phyloP scores from a whole-genome alignment of 2,329 filamentous ascomycete genomes.

The Cladosporium oxysporum region DNA sequence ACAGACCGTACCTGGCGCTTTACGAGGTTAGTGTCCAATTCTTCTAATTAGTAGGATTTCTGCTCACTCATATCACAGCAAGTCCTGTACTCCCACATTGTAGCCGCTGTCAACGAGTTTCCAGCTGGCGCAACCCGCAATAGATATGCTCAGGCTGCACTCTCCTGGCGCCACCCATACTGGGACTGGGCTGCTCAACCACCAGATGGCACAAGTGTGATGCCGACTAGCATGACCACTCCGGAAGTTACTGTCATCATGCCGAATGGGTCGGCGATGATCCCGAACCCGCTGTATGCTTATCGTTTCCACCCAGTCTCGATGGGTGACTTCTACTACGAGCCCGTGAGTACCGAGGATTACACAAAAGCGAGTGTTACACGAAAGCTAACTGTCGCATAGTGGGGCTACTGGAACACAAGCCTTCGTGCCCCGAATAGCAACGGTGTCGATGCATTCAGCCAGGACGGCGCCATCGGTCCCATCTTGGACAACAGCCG shows the following conservation, averaged over 20 bases:
- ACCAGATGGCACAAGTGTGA: conserved; percentile 35
- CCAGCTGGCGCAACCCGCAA: conserved; percentile 40
- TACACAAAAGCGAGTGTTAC: background rate
- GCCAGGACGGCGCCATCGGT: conserved; percentile 62
- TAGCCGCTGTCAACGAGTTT: conserved; percentile 45
- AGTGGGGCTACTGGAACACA: conserved; percentile 62
- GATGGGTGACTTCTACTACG: conserved; percentile 57
- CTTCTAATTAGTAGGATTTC: background rate
- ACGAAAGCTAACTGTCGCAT: conserved; percentile 2
- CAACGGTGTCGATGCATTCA: conserved; percentile 47
- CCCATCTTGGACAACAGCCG: conserved; percentile 56
- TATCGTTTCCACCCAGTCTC: conserved; percentile 55
- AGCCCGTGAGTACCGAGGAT: conserved; percentile 55
- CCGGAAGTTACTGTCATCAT: conserved; percentile 41
- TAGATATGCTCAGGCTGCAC: conserved; percentile 44
- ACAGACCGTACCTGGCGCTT: conserved; percentile 73
- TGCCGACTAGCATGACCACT: conserved; percentile 43
- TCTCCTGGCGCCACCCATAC: conserved; percentile 47
- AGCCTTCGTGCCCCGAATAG: conserved; percentile 60
- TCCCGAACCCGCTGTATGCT: conserved; percentile 39
- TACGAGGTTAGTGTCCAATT: conserved; percentile 51
- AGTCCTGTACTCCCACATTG: conserved; percentile 43
- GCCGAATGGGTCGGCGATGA: conserved; percentile 36
- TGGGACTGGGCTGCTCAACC: conserved; percentile 51
- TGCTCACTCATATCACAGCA: conserved; percentile 38